These are phyloP conservation scores for Lepiota subincarnata DNA, from an alignment of 768 basidiomycete genomes.

Conservation along the genomic window DNA sequence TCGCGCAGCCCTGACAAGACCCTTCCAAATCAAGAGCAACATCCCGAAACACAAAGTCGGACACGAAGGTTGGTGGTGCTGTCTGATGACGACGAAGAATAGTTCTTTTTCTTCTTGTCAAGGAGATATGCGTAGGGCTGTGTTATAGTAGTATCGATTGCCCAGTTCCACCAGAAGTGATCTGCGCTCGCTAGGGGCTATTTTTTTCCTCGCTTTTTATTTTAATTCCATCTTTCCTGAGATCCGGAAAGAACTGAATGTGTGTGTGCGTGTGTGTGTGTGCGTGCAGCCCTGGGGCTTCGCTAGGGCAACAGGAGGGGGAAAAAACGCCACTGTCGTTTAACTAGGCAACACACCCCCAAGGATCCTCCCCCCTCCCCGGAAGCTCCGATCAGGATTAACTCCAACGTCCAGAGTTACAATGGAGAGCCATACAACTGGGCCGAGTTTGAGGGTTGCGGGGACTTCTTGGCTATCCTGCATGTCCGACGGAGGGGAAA, in stretches of 20 bases:
- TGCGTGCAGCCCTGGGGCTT: neutral
- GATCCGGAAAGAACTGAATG: no score
- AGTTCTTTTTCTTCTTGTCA: neutral
- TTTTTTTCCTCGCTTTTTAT: no score
- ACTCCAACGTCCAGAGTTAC: neutral
- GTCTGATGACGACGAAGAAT: constrained; percentile 9
- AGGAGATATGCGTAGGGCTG: no score
- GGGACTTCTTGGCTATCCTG: constrained; percentile 7
- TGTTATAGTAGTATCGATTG: no score
- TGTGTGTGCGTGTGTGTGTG: no score
- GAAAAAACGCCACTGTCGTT: no score
- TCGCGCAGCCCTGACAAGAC: neutral
- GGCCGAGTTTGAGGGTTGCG: neutral
- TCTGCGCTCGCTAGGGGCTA: no score
- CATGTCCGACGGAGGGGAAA: neutral
- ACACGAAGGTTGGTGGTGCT: neutral
- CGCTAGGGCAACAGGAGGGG: neutral
- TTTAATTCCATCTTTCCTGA: no score
- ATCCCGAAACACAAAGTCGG: neutral
- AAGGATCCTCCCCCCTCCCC: neutral
- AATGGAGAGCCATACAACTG: constrained; percentile 5
- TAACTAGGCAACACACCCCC: no score
- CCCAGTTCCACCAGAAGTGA: no score
- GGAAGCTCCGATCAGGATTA: constrained; percentile 5
- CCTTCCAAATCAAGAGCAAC: neutral